Percentiles rank a stretch among this genome's conserved stretches.
These are phyloP conservation scores for Hemileccinum rubropunctum DNA, from an alignment of 768 basidiomycete genomes.

Conservation along the genomic window DNA sequence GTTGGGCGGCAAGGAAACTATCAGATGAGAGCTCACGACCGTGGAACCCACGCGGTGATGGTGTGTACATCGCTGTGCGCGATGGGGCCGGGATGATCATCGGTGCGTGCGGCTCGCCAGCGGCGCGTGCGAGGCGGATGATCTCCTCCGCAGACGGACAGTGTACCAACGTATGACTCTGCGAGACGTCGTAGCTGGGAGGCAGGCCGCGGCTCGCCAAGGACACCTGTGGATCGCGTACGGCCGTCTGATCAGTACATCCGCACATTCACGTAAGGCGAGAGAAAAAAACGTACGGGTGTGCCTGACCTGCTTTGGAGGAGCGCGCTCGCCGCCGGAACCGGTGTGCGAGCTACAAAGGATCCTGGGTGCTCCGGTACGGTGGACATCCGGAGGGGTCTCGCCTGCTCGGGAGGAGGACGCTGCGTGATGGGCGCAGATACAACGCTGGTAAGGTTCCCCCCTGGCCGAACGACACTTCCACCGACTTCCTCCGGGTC, in stretches of 20 bases:
- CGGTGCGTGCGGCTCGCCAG: conserved; percentile 12
- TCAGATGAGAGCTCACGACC: conserved; percentile 28
- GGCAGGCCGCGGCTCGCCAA: conserved; percentile 8
- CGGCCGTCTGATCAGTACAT: not conserved
- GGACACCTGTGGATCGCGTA: conserved; percentile 3
- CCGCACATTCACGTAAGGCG: not conserved
- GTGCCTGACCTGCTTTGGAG: conserved; percentile 5
- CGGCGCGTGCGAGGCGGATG: conserved; percentile 11
- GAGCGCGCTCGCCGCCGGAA: not conserved
- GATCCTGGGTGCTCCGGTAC: conserved; percentile 4
- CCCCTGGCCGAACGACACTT: conserved; percentile 22
- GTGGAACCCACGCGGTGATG: conserved; percentile 16
- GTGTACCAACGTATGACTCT: not conserved
- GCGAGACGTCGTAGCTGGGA: conserved; percentile 16
- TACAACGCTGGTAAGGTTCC: conserved; percentile 8
- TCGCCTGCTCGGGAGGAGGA: conserved; percentile 8
- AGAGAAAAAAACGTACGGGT: conserved; percentile 11
- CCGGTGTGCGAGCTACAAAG: not conserved
- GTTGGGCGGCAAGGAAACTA: conserved; percentile 22
- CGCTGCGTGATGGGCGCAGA: conserved; percentile 14
- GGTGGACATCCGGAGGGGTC: not conserved
- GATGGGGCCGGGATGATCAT: conserved; percentile 37
- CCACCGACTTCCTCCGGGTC: conserved; percentile 5
- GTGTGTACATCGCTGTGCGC: conserved; percentile 33
- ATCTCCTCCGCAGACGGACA: conserved; percentile 26